Evolutionary conservation across 2,329 filamentous ascomycete species (phyloP), one percentile per base, ranked within the genome.

Genomic region (Fusarium sambucinum): DNA sequence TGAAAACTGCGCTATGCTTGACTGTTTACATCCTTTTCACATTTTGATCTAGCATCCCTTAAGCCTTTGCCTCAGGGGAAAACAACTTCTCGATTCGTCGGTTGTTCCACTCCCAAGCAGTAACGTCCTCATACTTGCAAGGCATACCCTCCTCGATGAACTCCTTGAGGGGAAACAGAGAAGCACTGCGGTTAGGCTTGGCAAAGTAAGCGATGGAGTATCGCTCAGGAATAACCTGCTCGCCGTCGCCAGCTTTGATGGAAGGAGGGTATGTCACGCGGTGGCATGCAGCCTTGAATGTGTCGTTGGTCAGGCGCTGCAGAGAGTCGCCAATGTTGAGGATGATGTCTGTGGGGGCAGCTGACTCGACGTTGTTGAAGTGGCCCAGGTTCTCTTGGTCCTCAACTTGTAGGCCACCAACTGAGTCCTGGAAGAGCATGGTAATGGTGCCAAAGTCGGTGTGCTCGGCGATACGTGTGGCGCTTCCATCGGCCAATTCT

Each of bases 301-400:
- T 70, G 16, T 76, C 74, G 30, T 81, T 80, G 2, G 80, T 80
- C 70, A 77, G 70, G 0, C 80, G 75, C 68, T 82, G 75, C 4
- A 83, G 60, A 1, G 73, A 80, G 50, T 83, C 80, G 7, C 78
- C 75, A 16, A 80, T 77, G 66, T 81, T 82, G 50, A 83, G 73
- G 27, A 81, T 74, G 9, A 83, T 75, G 25, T 77, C 73, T 0
- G 66, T 70, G 1, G 61, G 68, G 0, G 74, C 74, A 3, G 55
- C 52, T 0, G 73, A 72, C n/a, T 71, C 68, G 1, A 77, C 67
- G 10, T 70, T 65, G 19, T 63, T 56, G 54, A 74, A 77, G 4
- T 59, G 70, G 3, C 75, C 75, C 2, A 63, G 59, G 4, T 71
- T 51, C 1, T 55, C 62, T 16, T 74, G 75, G 30, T 77, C 75